Conservation (phyloP, 2,329 filamentous ascomycete genomes). For the Cladophialophora exuberans region DNA sequence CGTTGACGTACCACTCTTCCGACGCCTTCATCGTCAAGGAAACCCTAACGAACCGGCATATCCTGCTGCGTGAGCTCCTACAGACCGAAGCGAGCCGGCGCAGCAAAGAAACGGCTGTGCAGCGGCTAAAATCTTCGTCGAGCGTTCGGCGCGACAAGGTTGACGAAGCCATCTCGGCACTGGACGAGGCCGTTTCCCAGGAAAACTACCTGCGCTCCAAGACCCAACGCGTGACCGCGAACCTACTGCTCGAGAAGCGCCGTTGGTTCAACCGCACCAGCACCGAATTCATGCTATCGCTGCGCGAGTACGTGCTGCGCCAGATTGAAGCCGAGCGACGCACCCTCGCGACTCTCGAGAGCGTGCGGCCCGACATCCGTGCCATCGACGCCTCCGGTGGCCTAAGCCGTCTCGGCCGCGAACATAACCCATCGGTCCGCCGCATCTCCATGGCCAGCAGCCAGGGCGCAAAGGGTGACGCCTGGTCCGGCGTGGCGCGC, state of each 20-base stretch:
- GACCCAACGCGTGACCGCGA: conserved; percentile 84
- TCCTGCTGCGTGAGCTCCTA: conserved; percentile 87
- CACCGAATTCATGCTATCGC: conserved; percentile 77
- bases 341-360: conserved; percentile 89
- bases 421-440: conserved; percentile 76
- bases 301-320: conserved; percentile 90
- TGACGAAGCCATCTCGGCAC: conserved; percentile 88
- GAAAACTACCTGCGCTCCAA: conserved; percentile 83
- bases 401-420: conserved; percentile 83
- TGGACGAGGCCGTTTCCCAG: conserved; percentile 83
- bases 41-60: conserved; percentile 95
- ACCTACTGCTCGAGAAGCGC: conserved; percentile 83
- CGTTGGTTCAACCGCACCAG: conserved; percentile 89
- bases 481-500: conserved; percentile 92
- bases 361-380: conserved; percentile 87
- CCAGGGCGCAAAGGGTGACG: conserved; percentile 96
- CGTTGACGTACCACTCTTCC: conserved; percentile 90
- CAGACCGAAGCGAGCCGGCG: conserved; percentile 86
- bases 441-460: conserved; percentile 79
- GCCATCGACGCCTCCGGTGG: conserved; percentile 90
- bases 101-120: conserved; percentile 80
- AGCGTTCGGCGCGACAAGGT: conserved; percentile 93
- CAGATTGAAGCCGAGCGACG: conserved; percentile 95
- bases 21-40: conserved; percentile 99
- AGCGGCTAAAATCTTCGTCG: conserved; percentile 82